phyloP scores from a whole-genome alignment of 129 eudicot genomes.

The Apium graveolens region DNA sequence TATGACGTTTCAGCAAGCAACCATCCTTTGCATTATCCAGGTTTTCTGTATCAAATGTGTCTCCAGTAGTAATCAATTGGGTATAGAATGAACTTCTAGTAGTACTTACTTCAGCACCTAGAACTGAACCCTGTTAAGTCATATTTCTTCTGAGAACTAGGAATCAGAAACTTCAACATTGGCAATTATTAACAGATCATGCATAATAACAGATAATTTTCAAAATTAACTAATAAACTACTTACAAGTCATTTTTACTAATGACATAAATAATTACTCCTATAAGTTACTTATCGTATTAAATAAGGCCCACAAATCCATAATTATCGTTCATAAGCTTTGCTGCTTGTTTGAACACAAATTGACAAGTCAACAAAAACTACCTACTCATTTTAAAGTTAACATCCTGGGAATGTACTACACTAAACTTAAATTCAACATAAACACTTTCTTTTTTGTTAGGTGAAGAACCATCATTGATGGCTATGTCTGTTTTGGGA shows the following conservation, averaged over 20 bases:
- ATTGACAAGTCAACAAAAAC: neutral
- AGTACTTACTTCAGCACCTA: slow-evolving; percentile 84
- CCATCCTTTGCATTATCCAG: slow-evolving; percentile 43
- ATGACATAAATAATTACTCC: too few species aligned
- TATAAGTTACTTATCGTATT: too few species aligned
- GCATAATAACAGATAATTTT: neutral
- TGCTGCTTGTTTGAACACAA: too few species aligned
- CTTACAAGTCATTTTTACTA: too few species aligned
- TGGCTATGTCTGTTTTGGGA: too few species aligned
- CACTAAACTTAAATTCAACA: too few species aligned
- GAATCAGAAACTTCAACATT: slow-evolving; percentile 9
- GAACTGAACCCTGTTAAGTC: slow-evolving; percentile 99
- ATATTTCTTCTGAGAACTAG: slow-evolving; percentile 59
- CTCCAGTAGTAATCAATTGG: slow-evolving; percentile 33
- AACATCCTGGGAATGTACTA: neutral
- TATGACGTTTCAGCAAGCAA: slow-evolving; percentile 51
- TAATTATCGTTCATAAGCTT: too few species aligned
- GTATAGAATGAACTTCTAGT: slow-evolving; percentile 48
- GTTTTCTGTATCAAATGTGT: slow-evolving; percentile 31
- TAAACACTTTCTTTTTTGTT: too few species aligned
- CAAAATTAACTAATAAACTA: too few species aligned
- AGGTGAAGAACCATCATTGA: too few species aligned
- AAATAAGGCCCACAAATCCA: too few species aligned
- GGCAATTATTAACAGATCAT: neutral
- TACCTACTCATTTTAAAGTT: neutral